These are phyloP conservation scores for Diaporthe citri DNA, from an alignment of 2,329 filamentous ascomycete genomes.

Conservation along the genomic window DNA sequence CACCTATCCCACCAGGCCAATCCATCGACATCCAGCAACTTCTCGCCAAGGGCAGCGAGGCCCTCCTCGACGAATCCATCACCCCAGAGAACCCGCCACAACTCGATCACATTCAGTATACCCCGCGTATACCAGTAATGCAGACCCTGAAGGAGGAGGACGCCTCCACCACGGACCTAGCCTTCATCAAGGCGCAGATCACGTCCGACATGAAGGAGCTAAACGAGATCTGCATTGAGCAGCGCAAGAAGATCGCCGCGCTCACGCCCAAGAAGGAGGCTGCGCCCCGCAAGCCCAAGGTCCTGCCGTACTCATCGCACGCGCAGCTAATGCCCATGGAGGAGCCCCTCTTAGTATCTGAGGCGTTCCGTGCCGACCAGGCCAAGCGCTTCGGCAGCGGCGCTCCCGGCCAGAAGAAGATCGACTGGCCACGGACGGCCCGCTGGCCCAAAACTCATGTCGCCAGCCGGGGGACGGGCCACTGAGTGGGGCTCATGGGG, in stretches of 20 bases:
- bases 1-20: constrained; percentile 85
- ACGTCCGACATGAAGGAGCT: constrained; percentile 80
- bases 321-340: constrained; percentile 55
- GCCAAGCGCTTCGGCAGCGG: constrained; percentile 27
- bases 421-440: constrained; percentile 29
- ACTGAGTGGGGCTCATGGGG: background rate
- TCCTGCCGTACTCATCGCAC: constrained; percentile 54
- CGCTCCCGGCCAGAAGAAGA: constrained; percentile 32
- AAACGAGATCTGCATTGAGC: constrained; percentile 75
- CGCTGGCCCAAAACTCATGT: background rate
- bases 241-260: constrained; percentile 54
- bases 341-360: constrained; percentile 52
- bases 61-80: constrained; percentile 76
- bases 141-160: constrained; percentile 69
- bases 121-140: constrained; percentile 83
- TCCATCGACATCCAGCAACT: constrained; percentile 86
- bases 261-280: constrained; percentile 29
- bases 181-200: constrained; percentile 89
- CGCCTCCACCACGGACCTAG: constrained; percentile 59
- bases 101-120: constrained; percentile 75
- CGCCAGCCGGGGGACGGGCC: constrained; percentile 1
- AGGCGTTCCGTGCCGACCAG: constrained; percentile 49
- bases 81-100: constrained; percentile 69
- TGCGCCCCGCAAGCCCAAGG: constrained; percentile 33
- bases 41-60: constrained; percentile 77